phyloP scores from a whole-genome alignment of 768 basidiomycete species.

The Agaricus subrufescens region DNA sequence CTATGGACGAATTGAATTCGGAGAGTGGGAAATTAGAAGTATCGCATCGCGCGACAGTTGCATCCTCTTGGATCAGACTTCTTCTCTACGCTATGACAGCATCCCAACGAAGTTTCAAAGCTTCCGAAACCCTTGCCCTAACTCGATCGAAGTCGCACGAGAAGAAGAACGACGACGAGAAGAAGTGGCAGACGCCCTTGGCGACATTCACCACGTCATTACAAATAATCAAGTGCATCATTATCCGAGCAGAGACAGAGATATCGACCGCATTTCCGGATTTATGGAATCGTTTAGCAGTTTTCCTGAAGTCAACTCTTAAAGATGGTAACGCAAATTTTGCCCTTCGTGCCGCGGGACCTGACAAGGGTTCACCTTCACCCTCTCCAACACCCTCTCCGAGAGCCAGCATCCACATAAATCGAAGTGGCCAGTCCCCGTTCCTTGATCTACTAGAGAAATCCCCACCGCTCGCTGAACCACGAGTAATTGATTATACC shows the following conservation, averaged over 20 bases:
- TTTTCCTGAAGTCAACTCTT: slow-evolving; percentile 46
- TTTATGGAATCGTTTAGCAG: slow-evolving; percentile 60
- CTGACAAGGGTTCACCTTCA: slow-evolving; percentile 37
- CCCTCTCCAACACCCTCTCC: slow-evolving; percentile 54
- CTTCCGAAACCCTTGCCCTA: slow-evolving; percentile 16
- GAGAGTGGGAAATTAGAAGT: slow-evolving; percentile 38
- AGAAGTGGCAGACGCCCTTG: slow-evolving; percentile 27
- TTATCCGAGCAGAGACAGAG: slow-evolving; percentile 59
- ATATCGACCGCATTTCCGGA: slow-evolving; percentile 49
- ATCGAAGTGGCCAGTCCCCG: slow-evolving; percentile 22
- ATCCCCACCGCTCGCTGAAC: slow-evolving; percentile 25
- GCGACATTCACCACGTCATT: slow-evolving; percentile 46
- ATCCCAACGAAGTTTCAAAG: slow-evolving; percentile 34
- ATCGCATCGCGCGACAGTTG: slow-evolving; percentile 41
- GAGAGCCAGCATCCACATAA: slow-evolving; percentile 37
- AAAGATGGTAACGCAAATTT: slow-evolving; percentile 61
- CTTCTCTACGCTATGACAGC: slow-evolving; percentile 53
- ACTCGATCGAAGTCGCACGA: slow-evolving; percentile 44
- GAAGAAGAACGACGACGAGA: slow-evolving; percentile 18
- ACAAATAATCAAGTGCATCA: slow-evolving; percentile 64
- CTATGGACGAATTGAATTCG: slow-evolving; percentile 36
- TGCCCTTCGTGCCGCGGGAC: slow-evolving; percentile 27
- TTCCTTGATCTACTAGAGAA: slow-evolving; percentile 21
- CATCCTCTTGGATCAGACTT: slow-evolving; percentile 58
- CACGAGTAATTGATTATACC: slow-evolving; percentile 64